A percentile compares a stretch with the other conserved stretches of the same genome.
phyloP scores from a whole-genome alignment of 805 yeast species.

The Kluyveromyces lactis region DNA sequence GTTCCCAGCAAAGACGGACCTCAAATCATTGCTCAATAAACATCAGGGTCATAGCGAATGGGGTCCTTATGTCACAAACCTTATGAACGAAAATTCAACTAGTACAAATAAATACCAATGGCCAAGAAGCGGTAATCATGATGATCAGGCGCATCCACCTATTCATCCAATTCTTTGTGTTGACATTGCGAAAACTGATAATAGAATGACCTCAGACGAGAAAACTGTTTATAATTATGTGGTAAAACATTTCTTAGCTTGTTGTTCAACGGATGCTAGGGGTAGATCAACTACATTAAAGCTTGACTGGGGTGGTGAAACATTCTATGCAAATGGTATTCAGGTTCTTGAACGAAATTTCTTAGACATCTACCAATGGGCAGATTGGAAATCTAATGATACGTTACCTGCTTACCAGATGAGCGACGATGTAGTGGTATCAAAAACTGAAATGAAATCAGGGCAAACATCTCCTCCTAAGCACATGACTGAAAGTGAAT shows the following conservation, averaged over 20 bases:
- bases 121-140: slow-evolving; percentile 77
- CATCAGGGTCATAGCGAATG: slow-evolving; percentile 52
- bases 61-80: slow-evolving; percentile 58
- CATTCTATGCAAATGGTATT: slow-evolving; percentile 65
- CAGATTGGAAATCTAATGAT: slow-evolving; percentile 64
- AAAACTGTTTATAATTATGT: slow-evolving; percentile 79
- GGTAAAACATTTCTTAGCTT: slow-evolving; percentile 78
- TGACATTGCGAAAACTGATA: slow-evolving; percentile 14
- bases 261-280: slow-evolving; percentile 85
- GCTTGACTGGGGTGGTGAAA: slow-evolving; percentile 72
- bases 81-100: slow-evolving; percentile 17
- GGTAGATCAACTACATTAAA: slow-evolving; percentile 60
- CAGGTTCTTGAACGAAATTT: slow-evolving; percentile 67
- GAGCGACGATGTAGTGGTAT: slow-evolving; percentile 50
- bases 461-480: slow-evolving; percentile 80
- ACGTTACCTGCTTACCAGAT: slow-evolving; percentile 54
- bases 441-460: slow-evolving; percentile 49
- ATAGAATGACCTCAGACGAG: slow-evolving; percentile 30
- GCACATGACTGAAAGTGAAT: slow-evolving; percentile 83
- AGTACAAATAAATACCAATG: slow-evolving; percentile 37
- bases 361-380: slow-evolving; percentile 71
- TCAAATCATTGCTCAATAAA: slow-evolving; percentile 48
- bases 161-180: slow-evolving; percentile 66
- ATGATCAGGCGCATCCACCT: slow-evolving; percentile 97
- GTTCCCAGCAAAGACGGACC: slow-evolving; percentile 72